Conservation (phyloP, 768 basidiomycete genomes). For the Pisolithus microcarpus region DNA sequence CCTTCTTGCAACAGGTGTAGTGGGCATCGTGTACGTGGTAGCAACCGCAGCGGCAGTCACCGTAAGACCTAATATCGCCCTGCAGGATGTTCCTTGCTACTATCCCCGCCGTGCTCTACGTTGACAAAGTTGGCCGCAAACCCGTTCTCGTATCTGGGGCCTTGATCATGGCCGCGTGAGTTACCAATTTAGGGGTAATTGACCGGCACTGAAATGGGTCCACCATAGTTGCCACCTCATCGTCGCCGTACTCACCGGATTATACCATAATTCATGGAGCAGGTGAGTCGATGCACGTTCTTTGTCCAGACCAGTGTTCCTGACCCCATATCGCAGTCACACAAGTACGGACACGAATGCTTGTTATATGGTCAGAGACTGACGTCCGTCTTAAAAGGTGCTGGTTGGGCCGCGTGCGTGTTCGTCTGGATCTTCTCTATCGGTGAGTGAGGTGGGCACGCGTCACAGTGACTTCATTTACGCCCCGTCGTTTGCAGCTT, state of each 20-base stretch:
- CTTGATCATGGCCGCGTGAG: constrained; percentile 60
- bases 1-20: constrained; percentile 60
- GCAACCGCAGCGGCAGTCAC: background rate
- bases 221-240: constrained; percentile 55
- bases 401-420: constrained; percentile 66
- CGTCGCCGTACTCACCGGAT: constrained; percentile 56
- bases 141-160: constrained; percentile 70
- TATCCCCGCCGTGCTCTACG: constrained; percentile 76
- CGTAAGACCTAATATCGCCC: background rate
- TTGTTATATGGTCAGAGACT: background rate
- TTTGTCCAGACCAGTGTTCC: background rate
- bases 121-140: constrained; percentile 70
- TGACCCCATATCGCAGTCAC: background rate
- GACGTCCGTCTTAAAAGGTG: constrained; percentile 30
- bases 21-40: constrained; percentile 63
- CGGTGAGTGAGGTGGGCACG: constrained; percentile 28
- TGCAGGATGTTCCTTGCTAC: constrained; percentile 66
- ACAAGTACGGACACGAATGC: background rate
- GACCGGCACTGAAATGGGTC: constrained; percentile 9
- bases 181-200: constrained; percentile 11
- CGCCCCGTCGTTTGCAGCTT: constrained; percentile 28
- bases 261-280: constrained; percentile 51
- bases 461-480: background rate
- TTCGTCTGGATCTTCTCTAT: constrained; percentile 73
- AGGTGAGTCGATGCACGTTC: constrained; percentile 26